A percentile compares a stretch with the other conserved stretches of the same genome.
Conservation (phyloP, 495 filamentous ascomycete genomes). For the Neurospora sp. region DNA sequence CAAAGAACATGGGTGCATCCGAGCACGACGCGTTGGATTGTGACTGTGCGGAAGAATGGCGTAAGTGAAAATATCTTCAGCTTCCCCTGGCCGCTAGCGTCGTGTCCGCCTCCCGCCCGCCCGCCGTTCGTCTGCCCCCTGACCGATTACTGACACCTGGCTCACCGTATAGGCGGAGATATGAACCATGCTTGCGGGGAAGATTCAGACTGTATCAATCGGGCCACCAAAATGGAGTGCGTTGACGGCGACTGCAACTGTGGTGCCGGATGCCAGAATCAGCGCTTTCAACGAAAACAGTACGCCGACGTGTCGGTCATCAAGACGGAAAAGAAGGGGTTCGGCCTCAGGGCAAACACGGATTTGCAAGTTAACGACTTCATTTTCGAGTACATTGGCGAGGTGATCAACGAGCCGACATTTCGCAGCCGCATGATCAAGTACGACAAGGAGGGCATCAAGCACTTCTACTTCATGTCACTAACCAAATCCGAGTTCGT, state of each 20-base stretch:
- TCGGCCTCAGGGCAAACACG: constrained; percentile 72
- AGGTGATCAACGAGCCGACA: constrained; percentile 86
- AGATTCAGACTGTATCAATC: constrained; percentile 98
- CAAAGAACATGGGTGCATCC: constrained; percentile 79
- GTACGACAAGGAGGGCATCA: constrained; percentile 92
- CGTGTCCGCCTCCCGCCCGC: constrained; percentile 5
- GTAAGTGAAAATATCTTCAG: constrained; percentile 48
- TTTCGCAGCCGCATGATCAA: constrained; percentile 83
- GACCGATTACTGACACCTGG: constrained; percentile 1
- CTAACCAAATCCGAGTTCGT: constrained; percentile 94
- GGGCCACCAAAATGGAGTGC: constrained; percentile 96
- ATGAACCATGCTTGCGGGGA: constrained; percentile 85
- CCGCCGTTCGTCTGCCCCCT: constrained; percentile 7
- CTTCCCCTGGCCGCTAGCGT: not conserved
- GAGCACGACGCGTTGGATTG: constrained; percentile 88
- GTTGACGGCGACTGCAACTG: constrained; percentile 74
- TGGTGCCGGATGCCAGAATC: constrained; percentile 81
- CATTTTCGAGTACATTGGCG: constrained; percentile 96
- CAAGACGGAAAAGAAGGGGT: constrained; percentile 95
- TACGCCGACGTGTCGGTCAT: constrained; percentile 91
- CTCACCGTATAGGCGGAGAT: constrained; percentile 45
- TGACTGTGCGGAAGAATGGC: constrained; percentile 91
- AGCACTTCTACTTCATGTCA: constrained; percentile 99
- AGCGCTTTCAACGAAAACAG: constrained; percentile 83
- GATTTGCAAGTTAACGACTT: constrained; percentile 75